Percentiles rank a stretch among this genome's conserved stretches.
Conservation (phyloP, 495 filamentous ascomycete genomes). For the Recurvomyces mirabilis region DNA sequence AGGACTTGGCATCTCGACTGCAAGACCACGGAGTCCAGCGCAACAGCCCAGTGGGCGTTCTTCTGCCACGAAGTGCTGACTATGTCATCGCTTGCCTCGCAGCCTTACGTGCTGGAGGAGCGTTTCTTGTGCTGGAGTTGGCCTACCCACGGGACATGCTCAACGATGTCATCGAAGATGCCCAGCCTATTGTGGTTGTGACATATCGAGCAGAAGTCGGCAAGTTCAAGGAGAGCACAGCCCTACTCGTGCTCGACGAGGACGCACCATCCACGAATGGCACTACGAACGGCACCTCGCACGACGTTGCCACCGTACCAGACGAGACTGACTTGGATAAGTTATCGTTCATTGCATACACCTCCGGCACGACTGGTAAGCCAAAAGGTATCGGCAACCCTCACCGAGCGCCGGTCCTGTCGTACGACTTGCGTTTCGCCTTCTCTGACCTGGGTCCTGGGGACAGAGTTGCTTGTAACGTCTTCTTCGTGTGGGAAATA, state of each 20-base stretch:
- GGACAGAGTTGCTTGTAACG: constrained; percentile 61
- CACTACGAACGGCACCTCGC: no score
- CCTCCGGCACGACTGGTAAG: constrained; percentile 55
- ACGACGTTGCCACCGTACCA: constrained; percentile 34
- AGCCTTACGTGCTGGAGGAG: constrained; percentile 53
- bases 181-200: constrained; percentile 48
- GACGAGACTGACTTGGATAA: constrained; percentile 51
- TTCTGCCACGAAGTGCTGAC: constrained; percentile 54
- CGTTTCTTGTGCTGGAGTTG: constrained; percentile 59
- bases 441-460: constrained; percentile 50
- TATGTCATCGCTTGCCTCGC: constrained; percentile 62
- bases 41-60: constrained; percentile 52
- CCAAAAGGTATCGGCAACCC: constrained; percentile 62
- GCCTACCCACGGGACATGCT: constrained; percentile 55
- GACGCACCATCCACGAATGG: constrained; percentile 5
- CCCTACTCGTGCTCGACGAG: constrained; percentile 46
- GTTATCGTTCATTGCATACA: constrained; percentile 56
- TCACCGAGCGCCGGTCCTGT: constrained; percentile 52
- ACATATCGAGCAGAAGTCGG: constrained; percentile 43
- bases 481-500: constrained; percentile 69
- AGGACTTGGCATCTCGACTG: constrained; percentile 42
- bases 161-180: constrained; percentile 56
- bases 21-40: constrained; percentile 47
- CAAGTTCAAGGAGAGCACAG: constrained; percentile 45
- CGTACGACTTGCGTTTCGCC: constrained; percentile 52